phyloP scores from a whole-genome alignment of 2,329 filamentous ascomycete species.

The Botryotinia convoluta region DNA sequence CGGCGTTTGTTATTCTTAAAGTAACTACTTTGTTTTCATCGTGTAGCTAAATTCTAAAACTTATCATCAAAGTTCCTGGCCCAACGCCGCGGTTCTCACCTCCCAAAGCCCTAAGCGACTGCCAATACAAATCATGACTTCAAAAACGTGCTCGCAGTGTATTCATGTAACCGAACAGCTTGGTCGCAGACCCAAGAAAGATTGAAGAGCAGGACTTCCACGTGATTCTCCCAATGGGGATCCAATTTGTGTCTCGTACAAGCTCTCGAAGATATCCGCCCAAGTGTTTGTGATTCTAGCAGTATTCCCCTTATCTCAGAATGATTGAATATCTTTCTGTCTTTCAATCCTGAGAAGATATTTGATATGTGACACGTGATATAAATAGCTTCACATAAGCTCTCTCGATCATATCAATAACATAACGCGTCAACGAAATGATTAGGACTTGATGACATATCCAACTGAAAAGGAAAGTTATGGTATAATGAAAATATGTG shows the following conservation, averaged over 20 bases:
- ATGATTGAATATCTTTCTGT: neutral
- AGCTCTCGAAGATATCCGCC: neutral
- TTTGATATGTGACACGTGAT: neutral
- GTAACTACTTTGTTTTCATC: neutral
- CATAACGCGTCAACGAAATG: neutral
- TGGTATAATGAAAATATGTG: too few species aligned
- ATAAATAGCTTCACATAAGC: neutral
- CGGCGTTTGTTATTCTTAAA: neutral
- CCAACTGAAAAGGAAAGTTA: neutral
- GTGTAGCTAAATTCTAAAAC: neutral
- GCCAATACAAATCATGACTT: neutral
- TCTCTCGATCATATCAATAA: neutral
- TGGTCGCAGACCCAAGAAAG: neutral
- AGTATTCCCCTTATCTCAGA: neutral
- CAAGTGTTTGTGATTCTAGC: neutral
- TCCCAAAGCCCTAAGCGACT: neutral
- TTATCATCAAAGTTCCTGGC: neutral
- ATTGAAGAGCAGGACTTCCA: neutral
- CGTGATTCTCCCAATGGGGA: neutral
- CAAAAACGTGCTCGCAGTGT: neutral
- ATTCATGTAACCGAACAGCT: neutral
- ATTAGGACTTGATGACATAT: neutral
- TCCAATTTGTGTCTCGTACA: neutral
- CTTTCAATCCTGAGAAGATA: neutral
- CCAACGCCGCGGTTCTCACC: neutral